These are phyloP conservation scores for Saccharomycopsis javanensis DNA, from an alignment of 805 yeast species.

Conservation along the genomic window DNA sequence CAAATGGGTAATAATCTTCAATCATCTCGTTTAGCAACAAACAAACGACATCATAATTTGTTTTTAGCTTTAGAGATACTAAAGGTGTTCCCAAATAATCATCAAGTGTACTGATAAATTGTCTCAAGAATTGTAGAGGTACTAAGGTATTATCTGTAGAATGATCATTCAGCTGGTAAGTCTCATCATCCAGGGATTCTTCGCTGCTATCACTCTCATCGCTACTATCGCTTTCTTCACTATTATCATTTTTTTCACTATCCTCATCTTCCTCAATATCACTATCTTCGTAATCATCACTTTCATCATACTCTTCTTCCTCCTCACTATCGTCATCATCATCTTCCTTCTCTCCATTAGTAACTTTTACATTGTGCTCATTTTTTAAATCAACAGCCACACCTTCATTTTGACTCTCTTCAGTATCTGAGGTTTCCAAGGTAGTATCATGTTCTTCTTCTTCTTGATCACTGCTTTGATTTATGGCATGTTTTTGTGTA, in stretches of 20 bases:
- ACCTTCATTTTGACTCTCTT: constrained; percentile 10
- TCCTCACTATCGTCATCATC: constrained; percentile 14
- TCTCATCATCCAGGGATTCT: background rate
- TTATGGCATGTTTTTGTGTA: background rate
- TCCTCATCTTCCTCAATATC: constrained; percentile 20
- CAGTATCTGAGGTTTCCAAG: background rate
- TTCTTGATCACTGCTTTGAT: background rate
- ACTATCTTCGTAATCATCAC: constrained; percentile 10
- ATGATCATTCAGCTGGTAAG: constrained; percentile 20
- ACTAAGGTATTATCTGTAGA: constrained; percentile 36
- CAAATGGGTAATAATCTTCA: constrained; percentile 66
- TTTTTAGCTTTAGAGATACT: constrained; percentile 47
- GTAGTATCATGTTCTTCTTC: background rate
- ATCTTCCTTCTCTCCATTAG: background rate
- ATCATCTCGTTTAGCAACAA: constrained; percentile 68
- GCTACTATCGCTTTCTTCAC: constrained; percentile 5
- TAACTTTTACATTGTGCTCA: constrained; percentile 9
- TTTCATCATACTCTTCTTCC: constrained; percentile 15
- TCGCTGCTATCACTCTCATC: background rate
- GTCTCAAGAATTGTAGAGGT: constrained; percentile 44
- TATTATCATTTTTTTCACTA: constrained; percentile 10
- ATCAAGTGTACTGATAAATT: constrained; percentile 41
- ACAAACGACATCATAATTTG: constrained; percentile 62
- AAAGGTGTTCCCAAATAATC: constrained; percentile 54
- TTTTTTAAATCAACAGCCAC: constrained; percentile 19